These are phyloP conservation scores for Articulospora tetracladia DNA, from an alignment of 495 filamentous ascomycete species.

Conservation along the genomic window DNA sequence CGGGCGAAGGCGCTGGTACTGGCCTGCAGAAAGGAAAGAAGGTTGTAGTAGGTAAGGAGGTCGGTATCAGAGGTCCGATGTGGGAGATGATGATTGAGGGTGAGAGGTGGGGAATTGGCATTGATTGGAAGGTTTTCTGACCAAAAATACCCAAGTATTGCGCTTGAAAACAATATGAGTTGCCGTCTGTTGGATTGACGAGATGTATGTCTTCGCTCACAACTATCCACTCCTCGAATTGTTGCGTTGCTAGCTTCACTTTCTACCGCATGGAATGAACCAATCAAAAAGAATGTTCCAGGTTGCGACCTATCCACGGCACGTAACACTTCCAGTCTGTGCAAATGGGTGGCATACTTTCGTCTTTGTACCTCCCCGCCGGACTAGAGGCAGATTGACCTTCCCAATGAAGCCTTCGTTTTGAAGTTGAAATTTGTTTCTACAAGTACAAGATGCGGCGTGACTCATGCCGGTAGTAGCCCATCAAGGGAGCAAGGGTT, in stretches of 20 bases:
- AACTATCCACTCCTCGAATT: too few relatives aligned
- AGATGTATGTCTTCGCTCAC: neutral
- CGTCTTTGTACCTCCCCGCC: too few relatives aligned
- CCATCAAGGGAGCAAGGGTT: neutral
- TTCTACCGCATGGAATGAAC: too few relatives aligned
- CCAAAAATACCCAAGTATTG: neutral
- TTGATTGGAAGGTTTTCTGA: slow-evolving; percentile 26
- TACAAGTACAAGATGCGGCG: neutral
- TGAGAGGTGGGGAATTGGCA: slow-evolving; percentile 27
- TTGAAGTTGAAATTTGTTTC: neutral
- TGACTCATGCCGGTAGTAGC: neutral
- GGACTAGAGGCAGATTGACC: too few relatives aligned
- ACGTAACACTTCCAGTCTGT: too few relatives aligned
- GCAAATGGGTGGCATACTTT: too few relatives aligned
- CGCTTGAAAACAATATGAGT: neutral
- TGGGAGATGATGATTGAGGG: slow-evolving; percentile 27
- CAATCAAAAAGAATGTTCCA: too few relatives aligned
- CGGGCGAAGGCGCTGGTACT: slow-evolving; percentile 18
- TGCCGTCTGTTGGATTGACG: neutral
- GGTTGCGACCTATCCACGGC: too few relatives aligned
- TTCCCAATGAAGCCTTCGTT: neutral
- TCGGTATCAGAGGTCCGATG: slow-evolving; percentile 24
- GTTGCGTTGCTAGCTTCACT: too few relatives aligned
- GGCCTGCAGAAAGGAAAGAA: slow-evolving; percentile 20
- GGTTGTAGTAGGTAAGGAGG: slow-evolving; percentile 17